Base-by-base conservation (phyloP, 2,329 filamentous ascomycete genomes). In the Neoscytalidium dimidiatum region DNA sequence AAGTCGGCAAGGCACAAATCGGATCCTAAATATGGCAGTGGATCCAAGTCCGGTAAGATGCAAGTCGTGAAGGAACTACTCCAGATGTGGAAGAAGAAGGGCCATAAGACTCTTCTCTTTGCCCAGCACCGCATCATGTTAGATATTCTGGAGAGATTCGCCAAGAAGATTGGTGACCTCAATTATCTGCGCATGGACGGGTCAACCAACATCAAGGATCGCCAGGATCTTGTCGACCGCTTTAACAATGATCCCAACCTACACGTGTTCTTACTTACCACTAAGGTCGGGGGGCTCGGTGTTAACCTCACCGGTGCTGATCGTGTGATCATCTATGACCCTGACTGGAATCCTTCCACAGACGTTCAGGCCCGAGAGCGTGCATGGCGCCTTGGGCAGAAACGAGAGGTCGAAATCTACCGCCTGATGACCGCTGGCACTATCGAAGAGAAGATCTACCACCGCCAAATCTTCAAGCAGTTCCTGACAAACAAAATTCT, bases 381-480 rank as follows among this genome's bases (percentile, higher is more conserved):
- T 72, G 95, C 96, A 5, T 99, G 95, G 95, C 88, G 95, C 65
- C 81, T 99, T 1, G 95, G 95, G 0, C 95, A 99, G 79, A 97
- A 96, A 77, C 90, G 91, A 62, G 92, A 97, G 53, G 95, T 99
- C 29, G 94, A 92, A 4, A 97, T 99, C 23, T 99, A 97, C 75
- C 90, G 96, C 38, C 84, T 99, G n/a, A 96, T 99, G 91, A 97
- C 92, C 3, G 92, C 94, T 4, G 95, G 95, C 1, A 99, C 96
- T 0, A 99, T 99, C 26, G 95, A 99, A 74, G 95, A 99, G 78
- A 99, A 99, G 81, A 99, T 99, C 31, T 99, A 98, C 68, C 94
- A 99, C 77, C 90, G 96, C 17, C 95, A 99, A 74, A 95, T 99
- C 58, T 99, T 96, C 83, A 99, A 99, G 78, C 94, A 98, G 71